A percentile compares a stretch with the other conserved stretches of the same genome.
These are phyloP conservation scores for Zygoascus sp. DNA, from an alignment of 1,139 yeast species.

Conservation along the genomic window DNA sequence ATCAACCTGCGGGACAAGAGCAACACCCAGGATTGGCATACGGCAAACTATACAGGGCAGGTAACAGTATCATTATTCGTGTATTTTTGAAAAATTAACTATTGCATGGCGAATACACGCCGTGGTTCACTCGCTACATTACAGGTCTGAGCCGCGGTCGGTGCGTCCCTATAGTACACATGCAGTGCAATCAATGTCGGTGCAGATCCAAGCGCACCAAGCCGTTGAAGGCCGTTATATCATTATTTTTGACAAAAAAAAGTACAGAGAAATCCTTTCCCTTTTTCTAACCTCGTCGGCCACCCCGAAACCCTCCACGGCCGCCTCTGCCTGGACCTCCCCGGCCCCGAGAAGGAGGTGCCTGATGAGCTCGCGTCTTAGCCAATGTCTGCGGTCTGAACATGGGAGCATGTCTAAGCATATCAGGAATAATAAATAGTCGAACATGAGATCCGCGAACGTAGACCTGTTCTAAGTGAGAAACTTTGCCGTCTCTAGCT, in stretches of 20 bases:
- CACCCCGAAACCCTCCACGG: neutral
- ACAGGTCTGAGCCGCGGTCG: too few species aligned
- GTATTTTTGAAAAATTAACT: too few species aligned
- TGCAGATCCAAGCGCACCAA: neutral
- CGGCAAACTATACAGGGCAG: too few species aligned
- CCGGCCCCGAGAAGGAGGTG: constrained; percentile 23
- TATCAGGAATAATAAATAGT: constrained; percentile 82
- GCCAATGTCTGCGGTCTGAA: constrained; percentile 45
- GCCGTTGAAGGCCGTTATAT: neutral
- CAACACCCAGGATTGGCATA: too few species aligned
- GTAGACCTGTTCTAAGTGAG: constrained; percentile 80
- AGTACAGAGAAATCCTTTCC: too few species aligned
- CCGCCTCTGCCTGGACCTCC: constrained; percentile 23
- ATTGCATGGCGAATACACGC: too few species aligned
- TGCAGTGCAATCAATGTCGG: too few species aligned
- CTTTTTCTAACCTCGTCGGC: neutral
- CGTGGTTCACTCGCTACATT: too few species aligned
- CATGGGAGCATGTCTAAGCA: constrained; percentile 77
- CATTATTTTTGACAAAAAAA: too few species aligned
- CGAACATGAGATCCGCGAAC: constrained; percentile 89
- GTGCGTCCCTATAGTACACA: too few species aligned
- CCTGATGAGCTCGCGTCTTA: constrained; percentile 25
- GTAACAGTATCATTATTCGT: neutral
- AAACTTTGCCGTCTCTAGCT: constrained; percentile 65
- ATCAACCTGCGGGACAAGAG: too few species aligned